A percentile compares a stretch with the other conserved stretches of the same genome.
Evolutionary conservation across 2,329 filamentous ascomycete species (phyloP).

Genomic region (Plenodomus tracheiphilus): DNA sequence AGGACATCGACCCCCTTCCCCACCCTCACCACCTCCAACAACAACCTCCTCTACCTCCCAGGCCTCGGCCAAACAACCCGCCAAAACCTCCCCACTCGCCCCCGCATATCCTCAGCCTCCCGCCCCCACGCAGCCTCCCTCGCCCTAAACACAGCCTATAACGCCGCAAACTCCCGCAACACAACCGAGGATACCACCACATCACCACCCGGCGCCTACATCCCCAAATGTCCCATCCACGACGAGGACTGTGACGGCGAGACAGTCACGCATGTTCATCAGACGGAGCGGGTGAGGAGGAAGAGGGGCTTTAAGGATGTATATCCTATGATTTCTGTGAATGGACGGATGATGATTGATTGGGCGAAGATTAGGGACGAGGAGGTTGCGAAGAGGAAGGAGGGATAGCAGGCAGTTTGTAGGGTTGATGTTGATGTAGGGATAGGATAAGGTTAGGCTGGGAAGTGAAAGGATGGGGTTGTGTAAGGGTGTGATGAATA

Average conservation of each 20-base stretch:
- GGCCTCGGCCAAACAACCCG: not conserved
- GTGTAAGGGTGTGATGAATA: not conserved
- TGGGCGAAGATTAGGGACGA: slow-evolving; percentile 25
- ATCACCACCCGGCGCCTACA: not conserved
- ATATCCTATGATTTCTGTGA: slow-evolving; percentile 16
- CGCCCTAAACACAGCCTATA: slow-evolving; percentile 24
- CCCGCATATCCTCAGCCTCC: not conserved
- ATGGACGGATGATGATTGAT: slow-evolving; percentile 26
- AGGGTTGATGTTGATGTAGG: no score
- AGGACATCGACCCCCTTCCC: not conserved
- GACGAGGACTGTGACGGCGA: slow-evolving; percentile 24
- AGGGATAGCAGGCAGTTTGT: no score
- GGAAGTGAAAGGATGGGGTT: slow-evolving; percentile 4
- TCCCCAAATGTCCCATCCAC: slow-evolving; percentile 20
- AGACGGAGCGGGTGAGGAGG: slow-evolving; percentile 9
- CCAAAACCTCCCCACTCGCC: not conserved
- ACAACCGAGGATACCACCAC: not conserved
- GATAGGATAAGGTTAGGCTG: no score
- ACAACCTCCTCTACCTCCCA: slow-evolving; percentile 1
- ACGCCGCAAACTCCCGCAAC: slow-evolving; percentile 7
- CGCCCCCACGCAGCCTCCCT: slow-evolving; percentile 18
- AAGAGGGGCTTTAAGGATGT: slow-evolving; percentile 17
- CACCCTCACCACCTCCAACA: not conserved
- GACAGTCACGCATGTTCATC: slow-evolving; percentile 7
- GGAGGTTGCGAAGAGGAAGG: no score